Conservation (phyloP, 176 grass and related monocot species). For the Avena insularis region DNA sequence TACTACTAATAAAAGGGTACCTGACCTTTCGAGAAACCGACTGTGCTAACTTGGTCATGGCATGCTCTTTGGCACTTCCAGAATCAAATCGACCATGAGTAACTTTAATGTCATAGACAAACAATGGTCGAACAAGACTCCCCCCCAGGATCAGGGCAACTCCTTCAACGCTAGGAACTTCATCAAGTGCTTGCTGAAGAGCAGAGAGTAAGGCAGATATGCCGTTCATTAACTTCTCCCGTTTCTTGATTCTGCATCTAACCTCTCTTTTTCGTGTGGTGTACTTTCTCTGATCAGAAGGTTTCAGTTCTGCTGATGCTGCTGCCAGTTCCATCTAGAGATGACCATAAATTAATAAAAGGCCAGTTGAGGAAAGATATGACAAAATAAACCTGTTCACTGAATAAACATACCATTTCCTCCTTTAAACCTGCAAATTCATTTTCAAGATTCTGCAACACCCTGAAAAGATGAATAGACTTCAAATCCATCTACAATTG, state of each 20-base stretch:
- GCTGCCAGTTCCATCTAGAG: conserved; percentile 58
- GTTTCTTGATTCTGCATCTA: conserved; percentile 78
- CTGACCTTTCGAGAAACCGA: conserved; percentile 84
- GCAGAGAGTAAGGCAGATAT: conserved; percentile 69
- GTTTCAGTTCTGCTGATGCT: conserved; percentile 56
- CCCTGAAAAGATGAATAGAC: conserved; percentile 47
- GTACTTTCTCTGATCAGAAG: conserved; percentile 69
- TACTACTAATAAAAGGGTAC: conserved; percentile 26
- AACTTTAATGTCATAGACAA: conserved; percentile 78
- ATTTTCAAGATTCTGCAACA: conserved; percentile 85
- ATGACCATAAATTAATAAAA: conserved; percentile 15
- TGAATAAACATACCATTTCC: conserved; percentile 62
- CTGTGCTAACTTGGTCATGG: conserved; percentile 76
- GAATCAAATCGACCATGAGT: conserved; percentile 61
- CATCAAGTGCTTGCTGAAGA: conserved; percentile 79
- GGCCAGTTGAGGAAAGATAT: neutral
- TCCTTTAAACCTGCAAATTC: conserved; percentile 82
- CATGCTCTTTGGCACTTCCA: conserved; percentile 53
- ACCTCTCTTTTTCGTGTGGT: conserved; percentile 74
- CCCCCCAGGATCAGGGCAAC: conserved; percentile 76
- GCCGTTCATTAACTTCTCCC: conserved; percentile 83
- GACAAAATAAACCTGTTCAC: conserved; percentile 1
- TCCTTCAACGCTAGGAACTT: conserved; percentile 72
- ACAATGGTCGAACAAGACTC: conserved; percentile 70
- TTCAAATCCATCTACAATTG: conserved; percentile 27